Base-by-base conservation (phyloP, 805 yeast genomes). In the Barnettozyma californica region DNA sequence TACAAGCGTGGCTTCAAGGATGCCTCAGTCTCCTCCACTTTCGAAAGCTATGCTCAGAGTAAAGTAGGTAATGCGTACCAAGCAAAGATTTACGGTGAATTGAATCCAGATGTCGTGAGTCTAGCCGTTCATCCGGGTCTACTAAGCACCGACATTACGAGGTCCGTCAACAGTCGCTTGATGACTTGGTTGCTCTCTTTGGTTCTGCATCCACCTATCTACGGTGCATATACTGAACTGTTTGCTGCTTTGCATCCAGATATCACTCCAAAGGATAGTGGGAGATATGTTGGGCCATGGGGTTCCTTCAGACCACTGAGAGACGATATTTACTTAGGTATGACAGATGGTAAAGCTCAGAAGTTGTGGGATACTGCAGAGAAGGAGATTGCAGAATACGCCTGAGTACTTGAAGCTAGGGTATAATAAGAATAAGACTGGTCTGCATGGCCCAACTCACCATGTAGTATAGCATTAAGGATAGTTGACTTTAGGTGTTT, bases 211-310 rank as follows among this genome's bases (percentile, higher is more conserved):
- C 31, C 31, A 27, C 34, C 36, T n/a, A 9, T 58, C 2, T 65
- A 64, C 39, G 81, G 80, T 14, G 75, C 78, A 1, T 66, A 69
- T 48, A 57, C 78, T 10, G 76, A 70, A 51, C 56, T 74, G 16
- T 73, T 59, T 51, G 77, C 71, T 4, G 73, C 74, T 0, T 60
- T 75, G 43, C 54, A 59, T 25, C 77, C 78, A 6, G 59, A 63
- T 6, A 51, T 74, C 19, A 65, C 68, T 1, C 9, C 58, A 1
- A 52, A 54, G 37, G 59, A 69, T 10, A 58, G 65, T 35, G 73
- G 74, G 1, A 63, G 58, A 25, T 73, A 66, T 54, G 54, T 70
- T 19, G 63, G 65, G 11, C 75, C 80, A 4, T 74, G 68, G 65
- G 80, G 81, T 1, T 48, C 58, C 3, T 54, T 66, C n/a, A 75